Percentiles rank a stretch among this genome's conserved stretches.
Evolutionary conservation across 352 stramenopile species (phyloP).

Genomic region (Phytophthora podocarpi): DNA sequence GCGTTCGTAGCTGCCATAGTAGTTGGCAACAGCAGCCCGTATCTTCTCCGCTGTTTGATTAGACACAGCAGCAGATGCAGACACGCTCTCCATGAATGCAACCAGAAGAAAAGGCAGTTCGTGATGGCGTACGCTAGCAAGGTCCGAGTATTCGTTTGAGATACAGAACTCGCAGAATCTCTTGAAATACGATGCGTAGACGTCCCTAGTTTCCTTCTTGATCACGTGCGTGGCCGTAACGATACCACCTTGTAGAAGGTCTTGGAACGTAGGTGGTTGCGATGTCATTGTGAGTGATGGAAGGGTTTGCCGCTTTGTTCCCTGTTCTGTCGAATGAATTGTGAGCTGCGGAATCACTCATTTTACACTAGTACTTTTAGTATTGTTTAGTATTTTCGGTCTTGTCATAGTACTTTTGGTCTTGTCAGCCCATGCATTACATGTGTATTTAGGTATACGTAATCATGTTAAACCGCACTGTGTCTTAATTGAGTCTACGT

Average conservation of each 20-base stretch:
- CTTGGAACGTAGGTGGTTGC: too few relatives aligned
- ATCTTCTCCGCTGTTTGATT: too few relatives aligned
- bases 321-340: slow-evolving; percentile 1
- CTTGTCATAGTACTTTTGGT: slow-evolving; percentile 6
- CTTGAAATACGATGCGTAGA: slow-evolving; percentile 17
- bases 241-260: slow-evolving; percentile 6
- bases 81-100: slow-evolving; percentile 17
- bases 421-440: too few relatives aligned
- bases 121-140: not conserved
- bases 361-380: slow-evolving; percentile 2
- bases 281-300: too few relatives aligned
- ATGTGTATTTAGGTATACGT: not conserved
- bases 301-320: not conserved
- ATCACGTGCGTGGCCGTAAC: slow-evolving; percentile 6
- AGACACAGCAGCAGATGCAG: too few relatives aligned
- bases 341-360: not conserved
- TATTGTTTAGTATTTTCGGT: slow-evolving; percentile 3
- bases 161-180: slow-evolving; percentile 17
- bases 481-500: too few relatives aligned
- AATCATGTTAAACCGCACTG: not conserved
- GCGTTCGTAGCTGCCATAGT: too few relatives aligned
- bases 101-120: slow-evolving; percentile 9
- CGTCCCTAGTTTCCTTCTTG: slow-evolving; percentile 10
- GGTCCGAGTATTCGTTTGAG: slow-evolving; percentile 12
- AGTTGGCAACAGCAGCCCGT: too few relatives aligned